Base-by-base conservation (phyloP, 129 eudicot species). In the Smallanthus sonchifolius region DNA sequence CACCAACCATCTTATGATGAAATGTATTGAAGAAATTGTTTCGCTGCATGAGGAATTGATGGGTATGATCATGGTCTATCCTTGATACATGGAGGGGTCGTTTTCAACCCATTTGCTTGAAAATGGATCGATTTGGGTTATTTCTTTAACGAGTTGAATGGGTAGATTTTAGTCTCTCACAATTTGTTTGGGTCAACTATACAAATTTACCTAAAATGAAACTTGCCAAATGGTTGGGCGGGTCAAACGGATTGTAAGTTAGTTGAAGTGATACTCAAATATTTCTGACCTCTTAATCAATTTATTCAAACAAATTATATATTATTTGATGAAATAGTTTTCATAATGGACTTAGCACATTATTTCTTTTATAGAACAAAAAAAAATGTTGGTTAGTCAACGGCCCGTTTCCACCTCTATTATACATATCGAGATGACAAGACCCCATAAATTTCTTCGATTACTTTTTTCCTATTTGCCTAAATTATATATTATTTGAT, bases 41-140 rank as follows among this genome's bases (percentile, higher is more conserved):
- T 73, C 59, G 28, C 60, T 34, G 30, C 6, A 0, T 20, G 62
- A 16, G 5, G 35, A 48, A 54, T 37, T 45, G 54, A 71, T 52
- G 38, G 49, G 65, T 54, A 70, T 7, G 36, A 51, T 70, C 45
- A 70, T 49, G 17, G 76, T 40, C 76, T 40, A 24, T 56, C 14
- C 8, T 72, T 20, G 51, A 71, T 57, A 56, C 55, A 37, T 17
- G 4, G 57, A 15, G 57, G 7, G n/a, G 24, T n/a, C 7, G 4
- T 15, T n/a, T 51, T 51, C 24, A 15, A 51, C 57, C 24, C 57
- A 51, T 51, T 15, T 51, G 19, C 57, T 15, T 51, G 19, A 51
- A 4, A n/a, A 51, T 51, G 57, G 7, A 16, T 51, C 8, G 57
- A 2, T 4, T 51, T 51, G 57, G 57, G 57, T 16, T 51, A 51